These are phyloP conservation scores for Suhomyces tanzawaensis DNA, from an alignment of 805 yeast species.

Conservation along the genomic window DNA sequence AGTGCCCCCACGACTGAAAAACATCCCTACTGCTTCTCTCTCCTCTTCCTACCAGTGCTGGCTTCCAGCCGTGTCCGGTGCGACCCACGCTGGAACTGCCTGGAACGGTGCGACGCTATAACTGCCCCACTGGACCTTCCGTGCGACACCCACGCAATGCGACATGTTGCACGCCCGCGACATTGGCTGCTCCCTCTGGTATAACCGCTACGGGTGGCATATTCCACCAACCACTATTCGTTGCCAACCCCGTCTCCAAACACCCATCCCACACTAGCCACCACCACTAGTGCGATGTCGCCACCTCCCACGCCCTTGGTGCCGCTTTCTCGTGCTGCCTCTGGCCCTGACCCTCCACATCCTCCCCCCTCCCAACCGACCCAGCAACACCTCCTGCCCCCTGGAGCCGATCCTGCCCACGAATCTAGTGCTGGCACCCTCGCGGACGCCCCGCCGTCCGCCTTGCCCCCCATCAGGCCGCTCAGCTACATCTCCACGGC, in stretches of 20 bases:
- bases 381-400: neutral
- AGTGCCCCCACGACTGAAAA: too few species aligned
- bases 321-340: neutral
- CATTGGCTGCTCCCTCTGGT: too few species aligned
- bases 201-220: too few species aligned
- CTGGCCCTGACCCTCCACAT: neutral
- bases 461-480: neutral
- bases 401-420: neutral
- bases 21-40: too few species aligned
- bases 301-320: neutral
- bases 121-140: too few species aligned
- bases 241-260: slow-evolving; percentile 8
- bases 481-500: neutral
- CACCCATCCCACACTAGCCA: neutral
- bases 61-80: too few species aligned
- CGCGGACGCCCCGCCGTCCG: neutral
- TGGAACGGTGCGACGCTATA: too few species aligned
- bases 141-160: too few species aligned
- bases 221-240: too few species aligned
- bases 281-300: neutral
- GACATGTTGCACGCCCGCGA: too few species aligned
- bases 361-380: neutral
- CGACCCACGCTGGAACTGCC: too few species aligned
- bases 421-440: neutral
- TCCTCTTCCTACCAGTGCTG: too few species aligned